phyloP scores from a whole-genome alignment of 805 yeast genomes.

The Saccharomycopsis amapae region DNA sequence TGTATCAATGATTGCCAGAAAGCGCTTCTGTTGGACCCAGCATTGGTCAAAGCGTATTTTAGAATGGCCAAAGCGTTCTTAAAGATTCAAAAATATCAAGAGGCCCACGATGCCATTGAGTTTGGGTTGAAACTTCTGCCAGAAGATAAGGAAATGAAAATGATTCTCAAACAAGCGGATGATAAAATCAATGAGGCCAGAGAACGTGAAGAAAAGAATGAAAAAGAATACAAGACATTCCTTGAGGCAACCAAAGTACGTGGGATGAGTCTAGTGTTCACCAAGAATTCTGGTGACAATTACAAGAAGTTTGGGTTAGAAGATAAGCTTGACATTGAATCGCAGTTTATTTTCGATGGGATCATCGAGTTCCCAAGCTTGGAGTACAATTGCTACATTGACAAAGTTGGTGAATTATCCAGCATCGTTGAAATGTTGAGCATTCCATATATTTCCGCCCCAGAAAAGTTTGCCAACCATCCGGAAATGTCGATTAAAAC shows the following conservation, averaged over 20 bases:
- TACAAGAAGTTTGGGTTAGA: conserved; percentile 42
- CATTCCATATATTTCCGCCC: conserved; percentile 57
- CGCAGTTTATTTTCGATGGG: conserved; percentile 78
- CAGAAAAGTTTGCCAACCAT: conserved; percentile 54
- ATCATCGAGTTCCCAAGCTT: conserved; percentile 74
- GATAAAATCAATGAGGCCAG: conserved; percentile 32
- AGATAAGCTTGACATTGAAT: conserved; percentile 58
- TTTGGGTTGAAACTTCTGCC: conserved; percentile 61
- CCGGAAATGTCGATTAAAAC: conserved; percentile 32
- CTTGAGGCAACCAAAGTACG: conserved; percentile 57
- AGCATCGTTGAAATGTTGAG: conserved; percentile 59
- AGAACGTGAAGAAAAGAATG: conserved; percentile 29
- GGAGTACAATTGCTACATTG: conserved; percentile 77
- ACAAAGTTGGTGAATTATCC: conserved; percentile 64
- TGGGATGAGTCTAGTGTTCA: conserved; percentile 42
- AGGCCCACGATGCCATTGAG: conserved; percentile 56
- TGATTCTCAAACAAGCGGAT: conserved; percentile 36
- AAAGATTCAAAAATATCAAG: conserved; percentile 59
- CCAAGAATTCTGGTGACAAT: conserved; percentile 33
- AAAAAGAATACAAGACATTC: conserved; percentile 37
- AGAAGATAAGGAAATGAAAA: conserved; percentile 48
- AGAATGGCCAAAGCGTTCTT: conserved; percentile 79
- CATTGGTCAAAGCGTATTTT: conserved; percentile 75
- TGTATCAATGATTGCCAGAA: conserved; percentile 82
- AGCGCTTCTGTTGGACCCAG: conserved; percentile 58